Conservation (phyloP, 179 eudicot genomes). For the Monotropa hypopitys region DNA sequence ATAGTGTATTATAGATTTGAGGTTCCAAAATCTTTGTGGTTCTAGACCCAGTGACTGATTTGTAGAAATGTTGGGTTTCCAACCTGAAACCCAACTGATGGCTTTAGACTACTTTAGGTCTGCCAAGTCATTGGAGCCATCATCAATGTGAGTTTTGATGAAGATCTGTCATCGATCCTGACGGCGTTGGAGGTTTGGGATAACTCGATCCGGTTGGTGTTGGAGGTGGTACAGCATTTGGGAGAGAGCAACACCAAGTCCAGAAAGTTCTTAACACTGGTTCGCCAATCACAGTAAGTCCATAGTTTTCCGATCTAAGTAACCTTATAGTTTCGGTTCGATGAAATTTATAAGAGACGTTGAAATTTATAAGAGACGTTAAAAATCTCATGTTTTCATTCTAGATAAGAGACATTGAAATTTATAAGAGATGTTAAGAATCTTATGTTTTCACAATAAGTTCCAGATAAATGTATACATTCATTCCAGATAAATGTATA, state of each 20-base stretch:
- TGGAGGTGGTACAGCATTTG: slow-evolving; percentile 94
- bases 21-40: too few species aligned
- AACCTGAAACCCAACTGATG: too few species aligned
- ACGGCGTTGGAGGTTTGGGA: slow-evolving; percentile 84
- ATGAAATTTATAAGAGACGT: not conserved
- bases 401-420: too few species aligned
- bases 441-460: not conserved
- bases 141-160: slow-evolving; percentile 67
- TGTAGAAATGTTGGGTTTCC: too few species aligned
- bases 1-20: too few species aligned
- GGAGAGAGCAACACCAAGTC: slow-evolving; percentile 89
- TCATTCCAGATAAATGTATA: not conserved
- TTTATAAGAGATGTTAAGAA: not conserved
- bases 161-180: slow-evolving; percentile 81
- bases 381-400: not conserved
- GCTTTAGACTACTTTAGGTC: too few species aligned
- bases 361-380: not conserved
- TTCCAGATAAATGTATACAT: too few species aligned
- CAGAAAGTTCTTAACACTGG: slow-evolving; percentile 85
- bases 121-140: slow-evolving; percentile 99
- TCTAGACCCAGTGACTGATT: too few species aligned
- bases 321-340: not conserved
- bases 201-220: slow-evolving; percentile 64
- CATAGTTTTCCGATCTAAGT: not conserved
- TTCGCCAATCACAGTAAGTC: slow-evolving; percentile 76